These are phyloP conservation scores for Hypoxylon crocopeplum DNA, from an alignment of 495 filamentous ascomycete genomes.

Conservation along the genomic window DNA sequence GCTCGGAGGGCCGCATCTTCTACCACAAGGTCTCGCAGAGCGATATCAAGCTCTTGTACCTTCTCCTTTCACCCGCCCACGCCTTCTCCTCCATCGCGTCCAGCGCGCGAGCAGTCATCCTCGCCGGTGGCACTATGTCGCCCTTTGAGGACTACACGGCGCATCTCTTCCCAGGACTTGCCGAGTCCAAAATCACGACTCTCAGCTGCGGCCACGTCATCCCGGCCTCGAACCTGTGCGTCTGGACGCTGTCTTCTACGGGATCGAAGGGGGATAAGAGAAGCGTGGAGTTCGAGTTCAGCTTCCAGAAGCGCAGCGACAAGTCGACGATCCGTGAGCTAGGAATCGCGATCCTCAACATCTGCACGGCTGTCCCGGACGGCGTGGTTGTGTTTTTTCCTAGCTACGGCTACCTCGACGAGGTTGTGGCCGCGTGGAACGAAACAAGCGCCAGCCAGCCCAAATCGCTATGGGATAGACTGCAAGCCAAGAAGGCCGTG, in stretches of 20 bases:
- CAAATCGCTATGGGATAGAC: constrained; percentile 58
- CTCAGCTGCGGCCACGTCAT: constrained; percentile 96
- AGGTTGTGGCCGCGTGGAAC: constrained; percentile 74
- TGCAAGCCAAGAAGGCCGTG: constrained; percentile 68
- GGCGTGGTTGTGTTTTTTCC: constrained; percentile 98
- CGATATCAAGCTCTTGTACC: constrained; percentile 76
- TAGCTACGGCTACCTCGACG: constrained; percentile 86
- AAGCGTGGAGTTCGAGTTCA: constrained; percentile 81
- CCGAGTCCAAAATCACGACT: constrained; percentile 69
- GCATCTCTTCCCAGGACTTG: constrained; percentile 82
- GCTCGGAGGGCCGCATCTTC: constrained; percentile 86
- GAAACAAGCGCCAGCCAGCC: constrained; percentile 27
- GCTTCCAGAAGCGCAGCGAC: constrained; percentile 74
- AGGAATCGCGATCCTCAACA: constrained; percentile 72
- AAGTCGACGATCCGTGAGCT: constrained; percentile 72
- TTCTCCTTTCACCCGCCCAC: constrained; percentile 91
- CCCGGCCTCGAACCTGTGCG: constrained; percentile 78
- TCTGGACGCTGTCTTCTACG: constrained; percentile 60
- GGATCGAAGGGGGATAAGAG: constrained; percentile 49
- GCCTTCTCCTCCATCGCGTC: constrained; percentile 90
- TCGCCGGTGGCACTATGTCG: constrained; percentile 97
- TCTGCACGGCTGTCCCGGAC: constrained; percentile 79
- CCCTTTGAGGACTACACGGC: constrained; percentile 89
- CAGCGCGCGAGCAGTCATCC: constrained; percentile 84
- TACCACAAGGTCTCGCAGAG: constrained; percentile 59